Evolutionary conservation across 352 stramenopile species (phyloP).

Genomic region (Pythium volutum): DNA sequence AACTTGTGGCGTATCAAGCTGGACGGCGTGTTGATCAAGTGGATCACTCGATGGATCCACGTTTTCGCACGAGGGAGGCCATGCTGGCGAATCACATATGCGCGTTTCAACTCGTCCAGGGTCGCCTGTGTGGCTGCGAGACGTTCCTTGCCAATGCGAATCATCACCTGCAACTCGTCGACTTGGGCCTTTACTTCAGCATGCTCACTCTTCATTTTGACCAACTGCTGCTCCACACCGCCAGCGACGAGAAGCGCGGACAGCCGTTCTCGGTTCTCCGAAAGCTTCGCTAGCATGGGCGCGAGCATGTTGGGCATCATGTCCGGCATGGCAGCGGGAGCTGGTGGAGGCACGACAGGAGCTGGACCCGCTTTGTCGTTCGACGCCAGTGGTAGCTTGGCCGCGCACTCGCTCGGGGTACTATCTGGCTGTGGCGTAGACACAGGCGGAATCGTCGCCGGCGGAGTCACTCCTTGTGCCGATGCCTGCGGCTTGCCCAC

Average conservation of each 20-base stretch:
- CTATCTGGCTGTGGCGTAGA: constrained; percentile 4
- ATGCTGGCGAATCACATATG: constrained; percentile 65
- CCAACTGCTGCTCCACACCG: constrained; percentile 67
- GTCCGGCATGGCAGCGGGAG: constrained; percentile 15
- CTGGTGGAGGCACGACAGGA: not conserved
- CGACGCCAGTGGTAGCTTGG: not conserved
- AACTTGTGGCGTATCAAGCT: constrained; percentile 36
- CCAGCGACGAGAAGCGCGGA: constrained; percentile 56
- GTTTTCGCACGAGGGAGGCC: constrained; percentile 51
- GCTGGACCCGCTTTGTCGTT: not conserved
- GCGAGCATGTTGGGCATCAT: constrained; percentile 31
- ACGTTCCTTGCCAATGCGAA: constrained; percentile 62
- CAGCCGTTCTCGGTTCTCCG: constrained; percentile 48
- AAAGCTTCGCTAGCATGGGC: constrained; percentile 32
- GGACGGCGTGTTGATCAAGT: constrained; percentile 47
- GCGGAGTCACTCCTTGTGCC: constrained; percentile 5
- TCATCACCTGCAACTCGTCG: constrained; percentile 57
- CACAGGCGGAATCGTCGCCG: not conserved
- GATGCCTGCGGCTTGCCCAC: not conserved
- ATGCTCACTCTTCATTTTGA: constrained; percentile 71
- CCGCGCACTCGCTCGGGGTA: not conserved
- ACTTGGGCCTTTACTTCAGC: constrained; percentile 68
- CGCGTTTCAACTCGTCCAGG: constrained; percentile 53
- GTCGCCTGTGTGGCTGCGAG: constrained; percentile 46
- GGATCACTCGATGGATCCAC: constrained; percentile 53